Evolutionary conservation across 306 rosid species (phyloP), one percentile per base, ranked within the genome.

Genomic region (Gillenia trifoliata): DNA sequence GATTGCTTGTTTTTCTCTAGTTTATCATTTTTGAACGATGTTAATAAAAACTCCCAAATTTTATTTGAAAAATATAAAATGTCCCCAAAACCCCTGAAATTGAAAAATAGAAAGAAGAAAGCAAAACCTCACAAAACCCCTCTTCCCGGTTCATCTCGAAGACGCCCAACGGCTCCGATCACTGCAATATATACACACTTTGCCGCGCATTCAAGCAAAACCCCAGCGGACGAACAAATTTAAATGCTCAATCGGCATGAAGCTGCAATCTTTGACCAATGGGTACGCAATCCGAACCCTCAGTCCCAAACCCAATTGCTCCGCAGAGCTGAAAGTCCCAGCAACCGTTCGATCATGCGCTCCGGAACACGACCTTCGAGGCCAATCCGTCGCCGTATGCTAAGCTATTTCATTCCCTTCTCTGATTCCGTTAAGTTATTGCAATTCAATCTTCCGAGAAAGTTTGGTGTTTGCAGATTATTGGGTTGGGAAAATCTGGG

Each of bases 401-500:
- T 19, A 11, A 25, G 80, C 19, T 33, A 11, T 54, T 73, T 29
- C 6, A 41, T 17, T 11, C 26, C 59, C 11, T 17, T 60, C 6
- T 23, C 16, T 47, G n/a, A 15, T 77, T 47, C 33, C 13, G 11
- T 11, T 25, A 11, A n/a, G 19, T 16, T 13, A 4, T 5, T 10
- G 16, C 70, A 65, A 25, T 38, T 65, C 71, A 41, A 36, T 36
- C 9, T 29, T 40, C 50, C 20, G 23, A 36, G 20, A 49, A 38
- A 38, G 11, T 41, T 66, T 38, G 54, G 29, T 0, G 23, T 23
- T 66, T 70, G 49, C 72, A 80, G 83, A 70, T 80, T 12, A 55
- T 80, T 66, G 83, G 83, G 26, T 76, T 80, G 47, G 83, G 83
- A 62, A 80, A 75, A 61, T 80, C 83, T 56, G 80, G 80, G 33